These are phyloP conservation scores for Marasmius sp. DNA, from an alignment of 1,284 basidiomycete species.

Conservation along the genomic window DNA sequence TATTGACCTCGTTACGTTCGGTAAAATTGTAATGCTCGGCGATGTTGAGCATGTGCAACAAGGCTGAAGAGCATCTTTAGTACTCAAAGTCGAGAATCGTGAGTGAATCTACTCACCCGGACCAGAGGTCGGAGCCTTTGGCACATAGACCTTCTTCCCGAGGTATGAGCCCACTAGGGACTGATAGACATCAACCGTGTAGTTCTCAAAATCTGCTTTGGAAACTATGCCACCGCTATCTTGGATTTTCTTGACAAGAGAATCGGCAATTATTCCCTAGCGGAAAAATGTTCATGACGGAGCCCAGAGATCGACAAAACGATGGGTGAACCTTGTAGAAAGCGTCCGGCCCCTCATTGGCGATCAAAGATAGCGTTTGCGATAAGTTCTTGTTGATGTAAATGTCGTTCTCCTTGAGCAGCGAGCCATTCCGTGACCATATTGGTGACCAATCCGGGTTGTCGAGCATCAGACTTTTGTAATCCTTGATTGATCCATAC, in stretches of 20 bases:
- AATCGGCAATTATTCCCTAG: constrained; percentile 74
- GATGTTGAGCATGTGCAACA: constrained; percentile 81
- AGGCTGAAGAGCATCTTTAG: constrained; percentile 32
- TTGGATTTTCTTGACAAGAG: constrained; percentile 67
- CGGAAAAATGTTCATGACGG: constrained; percentile 7
- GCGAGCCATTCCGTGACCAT: constrained; percentile 76
- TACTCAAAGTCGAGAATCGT: background rate
- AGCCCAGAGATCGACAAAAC: constrained; percentile 9
- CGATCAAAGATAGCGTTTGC: constrained; percentile 64
- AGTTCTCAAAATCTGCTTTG: constrained; percentile 67
- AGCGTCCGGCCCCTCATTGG: constrained; percentile 66
- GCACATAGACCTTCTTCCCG: constrained; percentile 80
- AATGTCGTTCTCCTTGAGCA: constrained; percentile 74
- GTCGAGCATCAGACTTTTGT: constrained; percentile 66
- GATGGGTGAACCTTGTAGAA: constrained; percentile 64
- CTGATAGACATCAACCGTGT: constrained; percentile 68
- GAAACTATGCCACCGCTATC: constrained; percentile 80
- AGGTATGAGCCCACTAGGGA: constrained; percentile 79
- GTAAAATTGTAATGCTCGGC: constrained; percentile 65
- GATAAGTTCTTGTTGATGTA: constrained; percentile 72
- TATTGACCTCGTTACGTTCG: constrained; percentile 52
- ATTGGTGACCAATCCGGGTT: constrained; percentile 77
- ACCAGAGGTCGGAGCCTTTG: constrained; percentile 81
- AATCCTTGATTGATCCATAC: constrained; percentile 35
- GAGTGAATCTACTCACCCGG: constrained; percentile 39